Evolutionary conservation across 768 basidiomycete species (phyloP).

Genomic region (Imleria badia): DNA sequence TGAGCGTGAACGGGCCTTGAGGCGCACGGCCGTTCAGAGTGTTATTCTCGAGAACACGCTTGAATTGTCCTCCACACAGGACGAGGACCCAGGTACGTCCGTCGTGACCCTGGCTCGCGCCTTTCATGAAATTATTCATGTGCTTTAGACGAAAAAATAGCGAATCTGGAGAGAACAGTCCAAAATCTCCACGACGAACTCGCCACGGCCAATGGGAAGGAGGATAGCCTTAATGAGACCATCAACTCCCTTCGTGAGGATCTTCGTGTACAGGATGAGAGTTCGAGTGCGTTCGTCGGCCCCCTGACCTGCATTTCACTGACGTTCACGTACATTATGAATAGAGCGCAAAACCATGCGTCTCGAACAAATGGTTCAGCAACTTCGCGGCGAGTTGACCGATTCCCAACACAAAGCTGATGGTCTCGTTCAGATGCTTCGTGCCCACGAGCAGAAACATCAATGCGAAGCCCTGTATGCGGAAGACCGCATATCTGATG

Average conservation of each 20-base stretch:
- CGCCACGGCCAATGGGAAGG: too few relatives aligned
- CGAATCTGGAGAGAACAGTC: too few relatives aligned
- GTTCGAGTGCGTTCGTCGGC: not conserved
- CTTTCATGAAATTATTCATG: not conserved
- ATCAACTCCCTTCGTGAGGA: not conserved
- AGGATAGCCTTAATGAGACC: too few relatives aligned
- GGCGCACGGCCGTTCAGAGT: not conserved
- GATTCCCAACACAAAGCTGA: not conserved
- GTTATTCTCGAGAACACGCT: not conserved
- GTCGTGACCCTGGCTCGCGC: not conserved
- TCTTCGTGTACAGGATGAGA: not conserved
- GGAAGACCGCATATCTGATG: not conserved
- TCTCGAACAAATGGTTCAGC: not conserved
- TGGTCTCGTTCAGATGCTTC: not conserved
- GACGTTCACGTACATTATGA: not conserved
- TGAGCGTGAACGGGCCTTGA: not conserved
- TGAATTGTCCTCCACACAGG: not conserved
- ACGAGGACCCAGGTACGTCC: not conserved
- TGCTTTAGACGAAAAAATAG: too few relatives aligned
- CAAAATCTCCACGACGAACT: too few relatives aligned
- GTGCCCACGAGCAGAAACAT: not conserved
- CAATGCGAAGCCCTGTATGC: slow-evolving; percentile 5
- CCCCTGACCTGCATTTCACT: not conserved
- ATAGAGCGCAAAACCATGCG: not conserved
- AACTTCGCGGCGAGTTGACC: not conserved